Conservation (phyloP, 306 rosid species). For the Cicer chorassanicum region DNA sequence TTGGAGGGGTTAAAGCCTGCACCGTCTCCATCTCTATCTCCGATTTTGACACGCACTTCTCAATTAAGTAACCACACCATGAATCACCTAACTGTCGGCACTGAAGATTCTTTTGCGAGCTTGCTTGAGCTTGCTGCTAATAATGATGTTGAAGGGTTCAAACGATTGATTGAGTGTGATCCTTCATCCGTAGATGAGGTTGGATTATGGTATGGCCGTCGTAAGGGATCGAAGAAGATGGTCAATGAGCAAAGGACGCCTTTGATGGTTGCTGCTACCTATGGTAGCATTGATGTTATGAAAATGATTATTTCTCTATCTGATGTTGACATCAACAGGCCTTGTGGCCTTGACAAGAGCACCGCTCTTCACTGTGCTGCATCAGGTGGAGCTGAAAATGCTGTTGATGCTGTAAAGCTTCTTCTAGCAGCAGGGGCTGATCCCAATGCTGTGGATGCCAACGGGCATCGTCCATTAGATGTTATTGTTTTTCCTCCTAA, state of each 20-base stretch:
- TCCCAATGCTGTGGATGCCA: constrained; percentile 71
- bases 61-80: constrained; percentile 50
- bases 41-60: constrained; percentile 36
- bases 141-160: constrained; percentile 74
- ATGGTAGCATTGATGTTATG: constrained; percentile 81
- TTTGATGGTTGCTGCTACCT: constrained; percentile 92
- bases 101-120: constrained; percentile 78
- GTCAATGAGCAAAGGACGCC: constrained; percentile 81
- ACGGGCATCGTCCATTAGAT: constrained; percentile 72
- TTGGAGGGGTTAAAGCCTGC: constrained; percentile 51
- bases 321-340: constrained; percentile 60
- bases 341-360: constrained; percentile 76
- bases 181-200: constrained; percentile 77
- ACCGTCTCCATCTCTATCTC: constrained; percentile 34
- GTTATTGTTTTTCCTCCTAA: constrained; percentile 70
- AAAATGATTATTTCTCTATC: constrained; percentile 71
- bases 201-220: constrained; percentile 87
- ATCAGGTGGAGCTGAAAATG: constrained; percentile 83
- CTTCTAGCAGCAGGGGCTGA: constrained; percentile 88
- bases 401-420: constrained; percentile 68
- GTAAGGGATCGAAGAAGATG: constrained; percentile 87
- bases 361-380: constrained; percentile 99
- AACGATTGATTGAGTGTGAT: constrained; percentile 65
- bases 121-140: constrained; percentile 92
- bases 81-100: constrained; percentile 78